A percentile compares a stretch with the other conserved stretches of the same genome.
These are phyloP conservation scores for Zopfia rhizophila DNA, from an alignment of 2,329 filamentous ascomycete genomes.

Conservation along the genomic window DNA sequence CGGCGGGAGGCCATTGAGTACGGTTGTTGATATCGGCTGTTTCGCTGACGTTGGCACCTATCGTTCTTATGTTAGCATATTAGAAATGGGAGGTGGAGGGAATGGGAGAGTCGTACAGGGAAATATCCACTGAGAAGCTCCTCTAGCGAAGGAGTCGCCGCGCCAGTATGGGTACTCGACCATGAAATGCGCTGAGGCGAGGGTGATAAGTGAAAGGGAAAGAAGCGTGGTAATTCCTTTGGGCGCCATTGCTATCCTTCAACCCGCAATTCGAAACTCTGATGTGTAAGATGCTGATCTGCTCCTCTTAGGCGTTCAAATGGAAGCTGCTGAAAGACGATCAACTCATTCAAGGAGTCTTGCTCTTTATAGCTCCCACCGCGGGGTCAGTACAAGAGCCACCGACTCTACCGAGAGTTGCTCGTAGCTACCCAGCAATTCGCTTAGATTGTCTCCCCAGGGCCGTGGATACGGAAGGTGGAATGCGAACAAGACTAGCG, in stretches of 20 bases:
- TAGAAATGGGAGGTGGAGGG: constrained; percentile 1
- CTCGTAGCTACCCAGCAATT: constrained; percentile 8
- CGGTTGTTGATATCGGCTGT: constrained; percentile 53
- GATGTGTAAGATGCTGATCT: not conserved
- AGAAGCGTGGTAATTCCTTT: constrained; percentile 20
- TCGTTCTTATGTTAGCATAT: constrained; percentile 4
- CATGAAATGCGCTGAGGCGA: constrained; percentile 56
- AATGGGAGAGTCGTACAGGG: constrained; percentile 47
- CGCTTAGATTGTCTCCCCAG: constrained; percentile 12
- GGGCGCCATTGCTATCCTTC: not conserved
- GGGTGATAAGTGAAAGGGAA: constrained; percentile 36
- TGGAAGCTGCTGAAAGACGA: too few species aligned
- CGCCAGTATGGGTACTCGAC: constrained; percentile 56
- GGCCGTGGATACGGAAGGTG: constrained; percentile 16
- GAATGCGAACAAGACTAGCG: constrained; percentile 8
- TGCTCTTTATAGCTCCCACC: too few species aligned
- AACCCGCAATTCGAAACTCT: not conserved
- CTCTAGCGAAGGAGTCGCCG: constrained; percentile 51
- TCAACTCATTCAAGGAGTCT: too few species aligned
- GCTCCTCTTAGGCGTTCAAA: too few species aligned
- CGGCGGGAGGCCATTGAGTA: constrained; percentile 58
- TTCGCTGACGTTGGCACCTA: constrained; percentile 54
- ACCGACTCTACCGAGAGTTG: not conserved
- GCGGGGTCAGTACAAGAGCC: not conserved
- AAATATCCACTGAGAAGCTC: constrained; percentile 52